Percentiles rank a stretch among this genome's conserved stretches.
phyloP scores from a whole-genome alignment of 257 asterid species.

The Nicotiana obtusifolia region DNA sequence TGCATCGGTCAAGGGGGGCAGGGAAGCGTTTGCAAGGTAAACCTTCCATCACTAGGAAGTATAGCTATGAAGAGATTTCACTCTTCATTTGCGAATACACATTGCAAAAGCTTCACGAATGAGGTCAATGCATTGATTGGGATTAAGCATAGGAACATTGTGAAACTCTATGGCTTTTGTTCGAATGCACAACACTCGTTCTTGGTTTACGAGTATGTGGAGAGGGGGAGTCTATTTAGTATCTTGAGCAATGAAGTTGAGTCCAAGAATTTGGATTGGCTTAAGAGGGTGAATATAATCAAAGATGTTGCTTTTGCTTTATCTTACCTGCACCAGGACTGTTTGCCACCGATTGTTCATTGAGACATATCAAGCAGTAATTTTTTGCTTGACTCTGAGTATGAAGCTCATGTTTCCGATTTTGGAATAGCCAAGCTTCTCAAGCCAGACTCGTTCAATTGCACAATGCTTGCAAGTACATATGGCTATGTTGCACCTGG shows the following conservation, averaged over 20 bases:
- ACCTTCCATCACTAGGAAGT: neutral
- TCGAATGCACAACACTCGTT: neutral
- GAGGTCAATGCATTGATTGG: slow-evolving; percentile 1
- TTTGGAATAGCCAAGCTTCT: neutral
- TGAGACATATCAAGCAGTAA: neutral
- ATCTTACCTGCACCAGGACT: neutral
- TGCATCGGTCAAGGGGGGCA: neutral
- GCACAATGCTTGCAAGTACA: neutral
- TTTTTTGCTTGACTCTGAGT: neutral
- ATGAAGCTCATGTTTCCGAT: neutral
- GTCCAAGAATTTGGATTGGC: neutral
- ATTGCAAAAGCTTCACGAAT: neutral
- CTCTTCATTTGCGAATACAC: neutral
- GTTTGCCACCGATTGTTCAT: neutral
- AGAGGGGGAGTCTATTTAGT: neutral
- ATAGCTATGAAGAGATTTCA: slow-evolving; percentile 7
- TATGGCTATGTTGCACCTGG: neutral
- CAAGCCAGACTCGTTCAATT: neutral
- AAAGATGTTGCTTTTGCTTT: neutral
- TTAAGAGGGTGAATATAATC: slow-evolving; percentile 3
- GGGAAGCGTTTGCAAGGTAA: neutral
- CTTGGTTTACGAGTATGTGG: slow-evolving; percentile 11
- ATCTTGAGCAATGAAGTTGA: neutral
- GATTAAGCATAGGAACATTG: neutral
- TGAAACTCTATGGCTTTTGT: slow-evolving; percentile 9